Conservation (phyloP, 2,329 filamentous ascomycete species). For the Aureobasidium sp. region DNA sequence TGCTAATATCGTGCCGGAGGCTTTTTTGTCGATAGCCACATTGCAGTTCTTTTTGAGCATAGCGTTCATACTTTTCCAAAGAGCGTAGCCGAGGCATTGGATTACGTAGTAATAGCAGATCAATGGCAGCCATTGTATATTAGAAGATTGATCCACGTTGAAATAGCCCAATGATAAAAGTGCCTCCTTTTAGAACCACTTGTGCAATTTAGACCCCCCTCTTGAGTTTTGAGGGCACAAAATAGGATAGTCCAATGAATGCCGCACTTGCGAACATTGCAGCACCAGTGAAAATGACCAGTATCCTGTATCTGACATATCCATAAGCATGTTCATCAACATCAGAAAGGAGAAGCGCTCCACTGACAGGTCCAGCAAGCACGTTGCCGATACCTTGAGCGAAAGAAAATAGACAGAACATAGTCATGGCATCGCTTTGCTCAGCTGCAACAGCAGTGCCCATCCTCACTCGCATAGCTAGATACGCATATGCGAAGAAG, state of each 20-base stretch:
- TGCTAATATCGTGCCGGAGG: not conserved
- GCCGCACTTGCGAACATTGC: not conserved
- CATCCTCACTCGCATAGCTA: slow-evolving; percentile 25
- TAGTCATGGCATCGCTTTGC: slow-evolving; percentile 19
- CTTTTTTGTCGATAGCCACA: not conserved
- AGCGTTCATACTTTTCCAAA: not conserved
- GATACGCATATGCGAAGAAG: slow-evolving; percentile 18
- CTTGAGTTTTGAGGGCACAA: too few species aligned
- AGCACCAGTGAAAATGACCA: slow-evolving; percentile 22
- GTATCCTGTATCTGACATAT: slow-evolving; percentile 15
- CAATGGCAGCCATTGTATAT: not conserved
- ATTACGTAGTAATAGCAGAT: not conserved
- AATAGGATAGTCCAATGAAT: not conserved
- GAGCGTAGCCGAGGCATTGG: not conserved
- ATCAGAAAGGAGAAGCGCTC: slow-evolving; percentile 16
- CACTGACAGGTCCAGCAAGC: slow-evolving; percentile 23
- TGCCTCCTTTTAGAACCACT: too few species aligned
- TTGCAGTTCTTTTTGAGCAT: not conserved
- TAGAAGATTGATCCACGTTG: not conserved
- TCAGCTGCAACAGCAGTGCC: slow-evolving; percentile 21
- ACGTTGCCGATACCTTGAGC: slow-evolving; percentile 25
- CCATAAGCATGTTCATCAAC: slow-evolving; percentile 17
- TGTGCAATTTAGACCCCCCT: too few species aligned
- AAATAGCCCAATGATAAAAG: too few species aligned
- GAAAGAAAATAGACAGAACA: slow-evolving; percentile 23